phyloP scores from a whole-genome alignment of 108 stramenopile species.

The Bacterosira constricta region DNA sequence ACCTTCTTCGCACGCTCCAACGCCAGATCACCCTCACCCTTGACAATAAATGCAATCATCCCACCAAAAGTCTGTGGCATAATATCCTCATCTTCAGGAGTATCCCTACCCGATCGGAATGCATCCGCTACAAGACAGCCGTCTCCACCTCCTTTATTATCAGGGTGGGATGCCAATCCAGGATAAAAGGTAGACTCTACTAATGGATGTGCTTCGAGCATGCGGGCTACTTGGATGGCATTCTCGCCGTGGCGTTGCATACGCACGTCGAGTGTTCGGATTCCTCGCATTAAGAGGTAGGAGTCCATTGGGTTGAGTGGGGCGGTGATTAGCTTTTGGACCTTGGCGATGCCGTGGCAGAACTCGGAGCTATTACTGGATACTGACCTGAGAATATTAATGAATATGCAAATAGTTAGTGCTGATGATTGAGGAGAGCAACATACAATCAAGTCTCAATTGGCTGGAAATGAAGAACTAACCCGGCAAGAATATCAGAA shows the following conservation, averaged over 20 bases:
- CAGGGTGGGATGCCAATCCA: conserved; percentile 60
- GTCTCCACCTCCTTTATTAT: conserved; percentile 38
- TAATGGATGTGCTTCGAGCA: conserved; percentile 60
- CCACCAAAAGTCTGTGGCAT: conserved; percentile 59
- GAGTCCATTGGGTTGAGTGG: conserved; percentile 86
- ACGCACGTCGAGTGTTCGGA: conserved; percentile 88
- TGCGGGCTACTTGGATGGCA: conserved; percentile 63
- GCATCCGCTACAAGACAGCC: conserved; percentile 43
- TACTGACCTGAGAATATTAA: too few species aligned
- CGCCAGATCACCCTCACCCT: conserved; percentile 60
- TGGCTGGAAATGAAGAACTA: too few species aligned
- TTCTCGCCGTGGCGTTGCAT: conserved; percentile 73
- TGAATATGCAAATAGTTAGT: too few species aligned
- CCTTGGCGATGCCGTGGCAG: conserved; percentile 64
- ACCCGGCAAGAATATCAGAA: conserved; percentile 88
- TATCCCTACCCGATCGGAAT: conserved; percentile 52
- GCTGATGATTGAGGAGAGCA: too few species aligned
- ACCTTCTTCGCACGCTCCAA: conserved; percentile 52
- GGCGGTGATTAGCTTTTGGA: conserved; percentile 84
- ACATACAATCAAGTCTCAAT: too few species aligned
- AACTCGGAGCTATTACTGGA: conserved; percentile 62
- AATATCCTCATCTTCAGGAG: conserved; percentile 49
- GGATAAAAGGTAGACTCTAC: conserved; percentile 70
- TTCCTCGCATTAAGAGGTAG: conserved; percentile 84
- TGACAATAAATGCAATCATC: conserved; percentile 75